These are phyloP conservation scores for Salix purpurea DNA, from an alignment of 345 rosid genomes.

Conservation along the genomic window DNA sequence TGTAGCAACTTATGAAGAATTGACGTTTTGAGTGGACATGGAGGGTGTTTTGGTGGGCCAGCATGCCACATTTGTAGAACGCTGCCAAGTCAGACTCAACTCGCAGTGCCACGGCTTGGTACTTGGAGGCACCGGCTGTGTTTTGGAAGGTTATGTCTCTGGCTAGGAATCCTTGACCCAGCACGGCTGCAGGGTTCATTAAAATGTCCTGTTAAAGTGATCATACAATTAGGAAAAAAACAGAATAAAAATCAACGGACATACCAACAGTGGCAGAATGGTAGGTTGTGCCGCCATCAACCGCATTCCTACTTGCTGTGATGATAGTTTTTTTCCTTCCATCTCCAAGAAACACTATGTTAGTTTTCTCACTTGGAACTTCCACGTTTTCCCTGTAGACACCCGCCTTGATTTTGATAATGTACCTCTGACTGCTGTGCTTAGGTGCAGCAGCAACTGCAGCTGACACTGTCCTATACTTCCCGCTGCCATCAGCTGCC, in stretches of 20 bases:
- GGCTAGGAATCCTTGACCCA: constrained; percentile 70
- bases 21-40: constrained; percentile 68
- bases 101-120: constrained; percentile 73
- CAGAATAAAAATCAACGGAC: background rate
- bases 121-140: constrained; percentile 77
- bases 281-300: constrained; percentile 77
- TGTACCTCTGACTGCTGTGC: constrained; percentile 49
- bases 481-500: constrained; percentile 82
- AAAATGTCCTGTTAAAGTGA: no score
- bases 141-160: constrained; percentile 70
- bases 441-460: constrained; percentile 76
- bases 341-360: constrained; percentile 85
- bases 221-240: background rate
- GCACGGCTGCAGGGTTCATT: constrained; percentile 49
- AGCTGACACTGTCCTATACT: constrained; percentile 46
- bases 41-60: constrained; percentile 79
- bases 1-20: constrained; percentile 54
- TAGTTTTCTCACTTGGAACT: constrained; percentile 62
- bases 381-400: constrained; percentile 76
- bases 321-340: constrained; percentile 61
- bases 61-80: constrained; percentile 65
- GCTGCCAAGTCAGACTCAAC: constrained; percentile 75
- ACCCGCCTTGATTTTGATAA: constrained; percentile 70
- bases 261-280: constrained; percentile 92
- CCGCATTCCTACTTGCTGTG: constrained; percentile 64